Conservation (phyloP, 768 basidiomycete genomes). For the Daedalea quercina region DNA sequence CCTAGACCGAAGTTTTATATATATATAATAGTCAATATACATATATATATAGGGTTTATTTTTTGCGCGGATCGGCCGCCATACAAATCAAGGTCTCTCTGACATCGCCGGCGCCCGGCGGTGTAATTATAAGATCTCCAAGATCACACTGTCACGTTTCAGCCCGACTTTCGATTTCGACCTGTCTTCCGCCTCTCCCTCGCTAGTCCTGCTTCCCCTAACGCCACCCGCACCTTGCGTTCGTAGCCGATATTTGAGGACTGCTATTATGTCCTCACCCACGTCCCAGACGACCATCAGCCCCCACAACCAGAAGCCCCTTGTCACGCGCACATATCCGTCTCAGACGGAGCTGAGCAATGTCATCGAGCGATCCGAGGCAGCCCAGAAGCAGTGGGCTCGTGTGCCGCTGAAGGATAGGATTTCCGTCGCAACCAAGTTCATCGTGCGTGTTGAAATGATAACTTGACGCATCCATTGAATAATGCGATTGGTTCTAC, state of each 20-base stretch:
- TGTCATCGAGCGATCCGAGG: constrained; percentile 47
- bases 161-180: too few species aligned
- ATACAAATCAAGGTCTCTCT: too few species aligned
- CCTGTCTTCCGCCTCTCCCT: too few species aligned
- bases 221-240: background rate
- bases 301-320: constrained; percentile 71
- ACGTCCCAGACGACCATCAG: constrained; percentile 70
- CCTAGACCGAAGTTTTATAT: too few species aligned
- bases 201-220: too few species aligned
- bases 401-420: constrained; percentile 53
- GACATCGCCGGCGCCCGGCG: too few species aligned
- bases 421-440: constrained; percentile 62
- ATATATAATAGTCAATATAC: too few species aligned
- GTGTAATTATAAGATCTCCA: too few species aligned
- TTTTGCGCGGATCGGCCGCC: too few species aligned
- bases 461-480: background rate
- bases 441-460: constrained; percentile 46
- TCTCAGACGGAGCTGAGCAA: constrained; percentile 50
- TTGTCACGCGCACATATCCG: constrained; percentile 63
- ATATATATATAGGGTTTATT: too few species aligned
- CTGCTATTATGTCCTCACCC: constrained; percentile 1
- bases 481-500: constrained; percentile 9
- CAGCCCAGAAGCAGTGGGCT: constrained; percentile 73
- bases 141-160: too few species aligned
- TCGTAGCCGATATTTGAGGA: too few species aligned